These are phyloP conservation scores for Pseudopediastrum boryanum DNA, from an alignment of 139 green algal genomes.

Conservation along the genomic window DNA sequence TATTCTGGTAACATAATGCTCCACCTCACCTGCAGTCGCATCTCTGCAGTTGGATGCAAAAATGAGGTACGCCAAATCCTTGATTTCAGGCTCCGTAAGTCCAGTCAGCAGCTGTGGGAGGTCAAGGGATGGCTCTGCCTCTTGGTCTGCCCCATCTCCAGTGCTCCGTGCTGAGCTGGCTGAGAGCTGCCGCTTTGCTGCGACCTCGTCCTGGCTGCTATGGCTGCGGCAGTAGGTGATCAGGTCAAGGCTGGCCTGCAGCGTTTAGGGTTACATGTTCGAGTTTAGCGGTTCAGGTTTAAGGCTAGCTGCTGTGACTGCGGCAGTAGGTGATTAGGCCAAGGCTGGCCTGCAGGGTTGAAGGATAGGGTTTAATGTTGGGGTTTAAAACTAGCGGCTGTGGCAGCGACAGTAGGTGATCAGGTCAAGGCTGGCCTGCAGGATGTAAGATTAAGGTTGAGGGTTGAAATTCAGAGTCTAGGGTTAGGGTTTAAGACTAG, in stretches of 20 bases:
- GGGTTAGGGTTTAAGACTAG: neutral
- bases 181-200: neutral
- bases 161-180: neutral
- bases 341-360: too few species aligned
- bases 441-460: too few species aligned
- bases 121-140: slow-evolving; percentile 19
- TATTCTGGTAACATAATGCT: too few species aligned
- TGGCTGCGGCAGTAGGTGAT: neutral
- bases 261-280: too few species aligned
- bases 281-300: neutral
- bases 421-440: too few species aligned
- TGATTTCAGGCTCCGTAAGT: slow-evolving; percentile 21
- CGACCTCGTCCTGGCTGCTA: neutral
- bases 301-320: too few species aligned
- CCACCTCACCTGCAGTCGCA: neutral
- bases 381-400: neutral
- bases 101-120: slow-evolving; percentile 29
- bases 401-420: too few species aligned
- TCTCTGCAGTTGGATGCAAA: slow-evolving; percentile 24
- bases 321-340: too few species aligned
- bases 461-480: too few species aligned
- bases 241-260: neutral
- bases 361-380: too few species aligned
- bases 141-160: slow-evolving; percentile 5
- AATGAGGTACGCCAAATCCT: slow-evolving; percentile 34